phyloP scores from a whole-genome alignment of 768 basidiomycete genomes.

The Pholiota conissans region DNA sequence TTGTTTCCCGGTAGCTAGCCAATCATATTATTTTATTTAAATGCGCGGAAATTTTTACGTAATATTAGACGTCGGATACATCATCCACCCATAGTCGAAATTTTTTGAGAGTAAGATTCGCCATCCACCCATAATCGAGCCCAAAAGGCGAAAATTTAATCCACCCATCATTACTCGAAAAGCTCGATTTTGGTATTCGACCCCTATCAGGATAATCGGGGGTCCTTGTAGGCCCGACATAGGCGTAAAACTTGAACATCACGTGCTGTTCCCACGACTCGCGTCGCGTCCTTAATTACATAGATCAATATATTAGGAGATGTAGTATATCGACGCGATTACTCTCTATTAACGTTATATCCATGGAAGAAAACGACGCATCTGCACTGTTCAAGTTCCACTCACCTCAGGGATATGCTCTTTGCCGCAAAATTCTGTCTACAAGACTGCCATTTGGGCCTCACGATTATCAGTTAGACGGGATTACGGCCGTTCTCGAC shows the following conservation, averaged over 20 bases:
- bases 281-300: not conserved
- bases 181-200: too few species aligned
- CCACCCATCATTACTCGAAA: too few species aligned
- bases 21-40: too few species aligned
- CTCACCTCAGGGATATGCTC: not conserved
- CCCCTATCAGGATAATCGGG: too few species aligned
- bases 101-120: too few species aligned
- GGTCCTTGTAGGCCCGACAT: not conserved
- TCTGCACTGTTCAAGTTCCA: not conserved
- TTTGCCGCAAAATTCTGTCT: slow-evolving; percentile 2
- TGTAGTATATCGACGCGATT: not conserved
- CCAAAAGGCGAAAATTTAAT: too few species aligned
- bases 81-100: too few species aligned
- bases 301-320: not conserved
- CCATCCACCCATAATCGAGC: too few species aligned
- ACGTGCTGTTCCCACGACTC: not conserved
- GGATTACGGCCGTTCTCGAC: slow-evolving; percentile 16
- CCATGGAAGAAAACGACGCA: not conserved
- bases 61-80: too few species aligned
- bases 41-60: too few species aligned
- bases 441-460: slow-evolving; percentile 15
- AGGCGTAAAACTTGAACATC: slow-evolving; percentile 2
- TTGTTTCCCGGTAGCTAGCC: too few species aligned
- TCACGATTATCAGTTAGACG: slow-evolving; percentile 22
- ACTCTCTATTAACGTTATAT: not conserved